A percentile compares a stretch with the other conserved stretches of the same genome.
Evolutionary conservation across 345 rosid species (phyloP).

Genomic region (Pistacia integerrima): DNA sequence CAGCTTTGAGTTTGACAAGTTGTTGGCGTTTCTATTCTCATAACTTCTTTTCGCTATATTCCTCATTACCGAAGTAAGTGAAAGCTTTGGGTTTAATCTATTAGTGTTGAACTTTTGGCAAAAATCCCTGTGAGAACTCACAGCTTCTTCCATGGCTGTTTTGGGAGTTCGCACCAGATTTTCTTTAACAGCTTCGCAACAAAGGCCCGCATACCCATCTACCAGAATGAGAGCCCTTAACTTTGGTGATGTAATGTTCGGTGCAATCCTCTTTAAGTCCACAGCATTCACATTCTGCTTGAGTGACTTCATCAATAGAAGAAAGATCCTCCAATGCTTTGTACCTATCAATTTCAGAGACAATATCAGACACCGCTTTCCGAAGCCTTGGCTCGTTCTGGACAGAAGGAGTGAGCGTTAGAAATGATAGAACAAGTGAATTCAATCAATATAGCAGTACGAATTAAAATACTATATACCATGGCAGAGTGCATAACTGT

Average conservation of each 20-base stretch:
- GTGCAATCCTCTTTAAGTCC: constrained; percentile 59
- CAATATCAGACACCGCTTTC: constrained; percentile 38
- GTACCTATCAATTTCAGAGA: constrained; percentile 26
- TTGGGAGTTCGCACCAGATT: constrained; percentile 21
- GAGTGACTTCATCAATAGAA: constrained; percentile 25
- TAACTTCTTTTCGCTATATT: constrained; percentile 39
- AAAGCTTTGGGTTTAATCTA: constrained; percentile 43
- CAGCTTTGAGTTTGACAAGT: constrained; percentile 30
- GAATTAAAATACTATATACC: not conserved
- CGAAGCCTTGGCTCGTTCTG: constrained; percentile 32
- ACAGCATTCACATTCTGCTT: constrained; percentile 50
- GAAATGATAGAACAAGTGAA: not conserved
- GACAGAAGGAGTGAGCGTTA: not conserved
- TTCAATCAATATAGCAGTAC: not conserved
- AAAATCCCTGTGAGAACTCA: constrained; percentile 39
- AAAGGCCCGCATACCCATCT: constrained; percentile 62
- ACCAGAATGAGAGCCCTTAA: constrained; percentile 31
- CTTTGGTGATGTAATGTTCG: constrained; percentile 30
- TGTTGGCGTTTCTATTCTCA: constrained; percentile 31
- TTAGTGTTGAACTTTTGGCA: constrained; percentile 47
- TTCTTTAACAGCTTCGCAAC: constrained; percentile 52
- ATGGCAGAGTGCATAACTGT: not conserved
- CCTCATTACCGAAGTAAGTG: constrained; percentile 43
- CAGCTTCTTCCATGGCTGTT: constrained; percentile 36
- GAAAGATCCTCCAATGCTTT: constrained; percentile 6